Evolutionary conservation across 148 eudicot species (phyloP), one percentile per base, ranked within the genome.

Genomic region (Camellia granthamiana): DNA sequence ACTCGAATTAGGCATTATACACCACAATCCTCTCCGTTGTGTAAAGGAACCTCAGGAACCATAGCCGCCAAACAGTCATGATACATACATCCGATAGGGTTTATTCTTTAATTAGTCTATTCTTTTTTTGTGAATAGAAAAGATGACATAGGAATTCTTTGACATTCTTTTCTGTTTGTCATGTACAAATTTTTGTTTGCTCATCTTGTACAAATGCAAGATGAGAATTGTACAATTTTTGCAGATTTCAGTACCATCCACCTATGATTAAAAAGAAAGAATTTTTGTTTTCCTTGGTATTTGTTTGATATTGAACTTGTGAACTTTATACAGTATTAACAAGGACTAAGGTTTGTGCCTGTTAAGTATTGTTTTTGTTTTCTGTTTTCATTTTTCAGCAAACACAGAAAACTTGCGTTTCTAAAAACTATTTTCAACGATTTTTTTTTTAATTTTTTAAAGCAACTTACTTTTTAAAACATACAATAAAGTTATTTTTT

Each of bases 51-150:
- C 78, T 56, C 65, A 18, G 21, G 73, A 80, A 69, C 61, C 11
- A 63, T 60, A 63, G 47, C n/a, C 79, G 12, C 56, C 19, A 78
- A 64, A 63, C 13, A 58, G 16, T 7, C 60, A 18, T 67, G 63
- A 69, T 10, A 15, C 56, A n/a, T 55, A 75, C 64, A 49, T 67
- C 42, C 76, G 74, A 59, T 65, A 7, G 66, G 70, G 78, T 74
- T 87, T 80, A 61, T 88, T 30, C 38, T 30, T 86, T 78, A 75
- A 81, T 88, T 75, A 54, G 61, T 78, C 81, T 70, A 84, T 88
- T 84, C 75, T 86, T 86, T 92, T 58, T 66, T 6, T 79, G 73
- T 85, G 85, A 63, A 74, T 83, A 87, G 81, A 62, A 78, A 75
- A 66, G 38, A 80, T 76, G 74, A 75, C 49, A 72, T 80, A 84